Evolutionary conservation across 1,139 yeast species (phyloP).

Genomic region (Pichiaceae sp.): DNA sequence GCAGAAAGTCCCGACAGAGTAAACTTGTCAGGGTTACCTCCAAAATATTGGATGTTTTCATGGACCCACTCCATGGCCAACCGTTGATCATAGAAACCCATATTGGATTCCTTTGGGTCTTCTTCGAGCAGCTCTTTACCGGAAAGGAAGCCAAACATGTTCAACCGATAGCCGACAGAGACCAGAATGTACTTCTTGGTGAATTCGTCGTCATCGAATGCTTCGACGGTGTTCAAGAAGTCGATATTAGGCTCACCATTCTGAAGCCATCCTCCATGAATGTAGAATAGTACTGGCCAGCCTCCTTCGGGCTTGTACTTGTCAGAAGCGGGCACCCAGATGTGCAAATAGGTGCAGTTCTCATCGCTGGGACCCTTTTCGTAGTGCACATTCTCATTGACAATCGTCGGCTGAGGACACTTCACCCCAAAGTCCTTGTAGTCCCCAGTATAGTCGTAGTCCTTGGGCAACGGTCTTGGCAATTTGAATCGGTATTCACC

Average conservation of each 20-base stretch:
- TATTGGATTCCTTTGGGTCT: constrained; percentile 24
- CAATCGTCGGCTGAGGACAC: constrained; percentile 30
- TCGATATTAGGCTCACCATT: constrained; percentile 26
- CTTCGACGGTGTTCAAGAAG: constrained; percentile 15
- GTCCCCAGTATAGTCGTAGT: constrained; percentile 28
- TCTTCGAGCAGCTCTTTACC: constrained; percentile 23
- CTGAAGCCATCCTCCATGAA: constrained; percentile 36
- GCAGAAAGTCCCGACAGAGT: constrained; percentile 26
- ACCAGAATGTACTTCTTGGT: constrained; percentile 28
- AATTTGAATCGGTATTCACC: constrained; percentile 9
- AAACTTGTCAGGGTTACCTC: constrained; percentile 25
- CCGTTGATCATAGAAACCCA: constrained; percentile 36
- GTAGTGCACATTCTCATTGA: constrained; percentile 21
- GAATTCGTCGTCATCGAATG: constrained; percentile 22
- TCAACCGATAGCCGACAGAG: constrained; percentile 31
- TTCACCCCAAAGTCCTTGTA: constrained; percentile 24
- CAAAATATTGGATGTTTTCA: constrained; percentile 25
- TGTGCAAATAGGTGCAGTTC: constrained; percentile 29
- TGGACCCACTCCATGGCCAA: constrained; percentile 32
- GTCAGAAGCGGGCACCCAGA: constrained; percentile 31
- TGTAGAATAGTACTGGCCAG: constrained; percentile 32
- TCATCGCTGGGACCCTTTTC: constrained; percentile 22
- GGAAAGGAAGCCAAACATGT: constrained; percentile 32
- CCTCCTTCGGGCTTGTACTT: constrained; percentile 26
- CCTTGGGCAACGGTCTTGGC: constrained; percentile 19